Percentiles rank a stretch among this genome's conserved stretches.
These are phyloP conservation scores for Beauveria brongniartii DNA, from an alignment of 2,329 filamentous ascomycete species.

Conservation along the genomic window DNA sequence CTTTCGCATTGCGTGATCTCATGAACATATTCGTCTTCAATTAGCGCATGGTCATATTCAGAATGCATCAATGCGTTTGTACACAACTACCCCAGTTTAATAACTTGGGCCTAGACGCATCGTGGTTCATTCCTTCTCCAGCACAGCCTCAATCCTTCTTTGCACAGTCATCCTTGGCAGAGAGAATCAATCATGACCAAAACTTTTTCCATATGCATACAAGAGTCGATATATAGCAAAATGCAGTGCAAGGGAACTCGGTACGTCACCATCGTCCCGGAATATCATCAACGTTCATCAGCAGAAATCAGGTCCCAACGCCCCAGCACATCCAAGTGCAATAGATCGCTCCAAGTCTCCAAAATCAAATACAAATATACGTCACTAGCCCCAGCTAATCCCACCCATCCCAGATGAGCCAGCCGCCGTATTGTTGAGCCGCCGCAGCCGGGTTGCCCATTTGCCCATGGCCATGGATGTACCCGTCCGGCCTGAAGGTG, in stretches of 20 bases:
- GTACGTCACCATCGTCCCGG: no score
- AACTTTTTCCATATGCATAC: neutral
- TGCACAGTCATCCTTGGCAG: neutral
- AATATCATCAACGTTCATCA: neutral
- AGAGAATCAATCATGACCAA: neutral
- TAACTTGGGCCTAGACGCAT: neutral
- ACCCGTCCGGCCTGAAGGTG: slow-evolving; percentile 21
- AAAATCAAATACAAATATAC: neutral
- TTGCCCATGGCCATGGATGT: slow-evolving; percentile 20
- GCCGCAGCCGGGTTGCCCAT: slow-evolving; percentile 21
- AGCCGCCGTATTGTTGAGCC: slow-evolving; percentile 24
- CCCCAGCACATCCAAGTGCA: neutral
- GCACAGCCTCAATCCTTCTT: neutral
- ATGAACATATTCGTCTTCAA: no score
- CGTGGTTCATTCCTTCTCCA: neutral
- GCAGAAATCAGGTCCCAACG: neutral
- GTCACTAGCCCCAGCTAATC: slow-evolving; percentile 18
- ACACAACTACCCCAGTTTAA: no score
- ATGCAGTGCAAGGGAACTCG: neutral
- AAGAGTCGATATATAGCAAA: neutral
- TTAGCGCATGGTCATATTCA: no score
- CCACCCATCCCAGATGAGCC: slow-evolving; percentile 34
- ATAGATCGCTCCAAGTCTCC: neutral
- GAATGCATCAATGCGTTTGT: no score
- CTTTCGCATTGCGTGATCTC: no score